A percentile compares a stretch with the other conserved stretches of the same genome.
These are phyloP conservation scores for Coniophora puteana DNA, from an alignment of 1,284 basidiomycete genomes.

Conservation along the genomic window DNA sequence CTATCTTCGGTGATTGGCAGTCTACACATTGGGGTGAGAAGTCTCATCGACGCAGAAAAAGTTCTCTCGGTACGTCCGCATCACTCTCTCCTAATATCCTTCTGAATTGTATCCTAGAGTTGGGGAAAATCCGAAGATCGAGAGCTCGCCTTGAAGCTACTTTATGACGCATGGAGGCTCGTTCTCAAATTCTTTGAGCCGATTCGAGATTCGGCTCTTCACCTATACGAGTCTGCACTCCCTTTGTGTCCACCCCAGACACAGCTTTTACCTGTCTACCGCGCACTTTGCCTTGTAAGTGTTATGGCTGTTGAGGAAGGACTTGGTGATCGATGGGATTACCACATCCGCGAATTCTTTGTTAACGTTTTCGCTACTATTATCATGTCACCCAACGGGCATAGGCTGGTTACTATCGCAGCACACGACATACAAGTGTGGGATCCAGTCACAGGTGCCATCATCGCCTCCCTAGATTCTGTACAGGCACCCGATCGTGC, in stretches of 20 bases:
- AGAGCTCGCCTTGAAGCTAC: slow-evolving; percentile 6
- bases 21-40: slow-evolving; percentile 13
- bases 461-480: too few relatives aligned
- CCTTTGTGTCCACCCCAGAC: neutral
- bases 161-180: slow-evolving; percentile 17
- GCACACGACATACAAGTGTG: slow-evolving; percentile 20
- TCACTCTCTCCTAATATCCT: neutral
- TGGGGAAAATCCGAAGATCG: slow-evolving; percentile 4
- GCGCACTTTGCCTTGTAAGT: slow-evolving; percentile 10
- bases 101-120: slow-evolving; percentile 6
- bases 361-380: slow-evolving; percentile 12
- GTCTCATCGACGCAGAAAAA: slow-evolving; percentile 19
- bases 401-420: slow-evolving; percentile 14
- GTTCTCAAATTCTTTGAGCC: slow-evolving; percentile 17
- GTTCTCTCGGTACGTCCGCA: slow-evolving; percentile 14
- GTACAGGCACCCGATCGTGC: too few relatives aligned
- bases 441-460: slow-evolving; percentile 17
- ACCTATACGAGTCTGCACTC: slow-evolving; percentile 16
- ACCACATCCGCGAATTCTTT: slow-evolving; percentile 8
- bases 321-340: slow-evolving; percentile 10
- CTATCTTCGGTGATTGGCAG: slow-evolving; percentile 17
- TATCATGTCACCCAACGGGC: slow-evolving; percentile 14
- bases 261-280: slow-evolving; percentile 4
- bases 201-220: slow-evolving; percentile 20
- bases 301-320: slow-evolving; percentile 4